These are phyloP conservation scores for Xylariaceae sp. DNA, from an alignment of 2,329 filamentous ascomycete species.

Conservation along the genomic window DNA sequence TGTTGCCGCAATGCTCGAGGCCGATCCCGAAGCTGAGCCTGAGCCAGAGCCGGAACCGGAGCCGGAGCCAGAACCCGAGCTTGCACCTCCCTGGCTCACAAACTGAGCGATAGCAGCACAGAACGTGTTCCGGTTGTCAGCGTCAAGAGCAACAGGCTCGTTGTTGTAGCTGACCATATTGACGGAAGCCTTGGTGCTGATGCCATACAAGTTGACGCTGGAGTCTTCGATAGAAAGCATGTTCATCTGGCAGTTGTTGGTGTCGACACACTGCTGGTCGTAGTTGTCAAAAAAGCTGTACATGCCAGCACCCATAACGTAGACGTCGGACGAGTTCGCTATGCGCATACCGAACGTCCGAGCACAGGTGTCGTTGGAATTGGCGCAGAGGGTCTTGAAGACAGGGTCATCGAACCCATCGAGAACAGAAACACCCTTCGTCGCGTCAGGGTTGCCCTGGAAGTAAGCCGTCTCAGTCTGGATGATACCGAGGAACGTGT, in stretches of 20 bases:
- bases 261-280: constrained; percentile 57
- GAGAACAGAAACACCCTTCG: constrained; percentile 55
- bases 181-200: constrained; percentile 66
- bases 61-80: constrained; percentile 2
- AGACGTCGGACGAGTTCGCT: constrained; percentile 57
- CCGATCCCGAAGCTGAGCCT: constrained; percentile 4
- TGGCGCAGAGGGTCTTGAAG: constrained; percentile 52
- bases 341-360: constrained; percentile 74
- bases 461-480: constrained; percentile 89
- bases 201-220: constrained; percentile 54
- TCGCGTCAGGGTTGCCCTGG: constrained; percentile 72
- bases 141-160: constrained; percentile 42
- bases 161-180: constrained; percentile 66
- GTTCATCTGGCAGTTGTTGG: constrained; percentile 67
- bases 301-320: constrained; percentile 64
- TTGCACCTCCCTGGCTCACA: constrained; percentile 16
- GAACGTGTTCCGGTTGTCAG: constrained; percentile 59
- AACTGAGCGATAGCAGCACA: constrained; percentile 54
- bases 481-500: constrained; percentile 75
- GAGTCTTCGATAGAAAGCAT: constrained; percentile 67
- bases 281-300: constrained; percentile 86
- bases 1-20: no score
- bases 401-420: constrained; percentile 57
- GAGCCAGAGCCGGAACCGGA: constrained; percentile 3
- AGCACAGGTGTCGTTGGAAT: constrained; percentile 43